These are phyloP conservation scores for Leccinellum rugosiceps DNA, from an alignment of 768 basidiomycete genomes.

Conservation along the genomic window DNA sequence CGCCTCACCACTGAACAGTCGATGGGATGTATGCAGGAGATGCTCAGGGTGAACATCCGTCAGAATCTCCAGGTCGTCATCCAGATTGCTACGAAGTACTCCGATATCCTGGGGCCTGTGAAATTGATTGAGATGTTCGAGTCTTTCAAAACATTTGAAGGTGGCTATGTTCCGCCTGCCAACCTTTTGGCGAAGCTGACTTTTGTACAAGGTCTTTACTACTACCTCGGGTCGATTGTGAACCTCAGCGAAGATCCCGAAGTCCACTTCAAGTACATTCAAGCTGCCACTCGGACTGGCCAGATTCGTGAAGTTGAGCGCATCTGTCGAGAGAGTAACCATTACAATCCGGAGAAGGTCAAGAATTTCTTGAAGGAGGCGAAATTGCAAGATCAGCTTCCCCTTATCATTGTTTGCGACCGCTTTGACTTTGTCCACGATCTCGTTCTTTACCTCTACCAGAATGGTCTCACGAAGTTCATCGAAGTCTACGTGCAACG, in stretches of 20 bases:
- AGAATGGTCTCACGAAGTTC: constrained; percentile 93
- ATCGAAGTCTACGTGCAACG: constrained; percentile 99
- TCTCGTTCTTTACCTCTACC: constrained; percentile 96
- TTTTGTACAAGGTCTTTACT: constrained; percentile 71
- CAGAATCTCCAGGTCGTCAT: constrained; percentile 96
- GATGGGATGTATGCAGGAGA: constrained; percentile 93
- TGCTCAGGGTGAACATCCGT: constrained; percentile 94
- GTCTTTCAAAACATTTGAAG: constrained; percentile 95
- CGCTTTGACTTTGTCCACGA: constrained; percentile 99
- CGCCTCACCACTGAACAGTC: constrained; percentile 96
- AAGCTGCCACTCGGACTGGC: constrained; percentile 95
- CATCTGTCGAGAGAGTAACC: constrained; percentile 95
- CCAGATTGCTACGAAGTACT: constrained; percentile 98
- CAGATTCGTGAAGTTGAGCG: constrained; percentile 99
- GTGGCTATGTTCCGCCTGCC: constrained; percentile 32
- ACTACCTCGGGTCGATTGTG: constrained; percentile 97
- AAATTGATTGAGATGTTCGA: constrained; percentile 99
- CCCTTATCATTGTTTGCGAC: constrained; percentile 99
- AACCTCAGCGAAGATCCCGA: constrained; percentile 95
- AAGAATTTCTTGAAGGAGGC: constrained; percentile 99
- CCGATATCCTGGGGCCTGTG: constrained; percentile 94
- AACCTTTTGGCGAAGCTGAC: background rate
- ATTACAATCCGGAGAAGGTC: constrained; percentile 99
- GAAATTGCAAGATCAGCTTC: constrained; percentile 92
- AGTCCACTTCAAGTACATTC: constrained; percentile 99